A percentile compares a stretch with the other conserved stretches of the same genome.
Evolutionary conservation across 768 basidiomycete species (phyloP).

Genomic region (Boletus rubroflammeus): DNA sequence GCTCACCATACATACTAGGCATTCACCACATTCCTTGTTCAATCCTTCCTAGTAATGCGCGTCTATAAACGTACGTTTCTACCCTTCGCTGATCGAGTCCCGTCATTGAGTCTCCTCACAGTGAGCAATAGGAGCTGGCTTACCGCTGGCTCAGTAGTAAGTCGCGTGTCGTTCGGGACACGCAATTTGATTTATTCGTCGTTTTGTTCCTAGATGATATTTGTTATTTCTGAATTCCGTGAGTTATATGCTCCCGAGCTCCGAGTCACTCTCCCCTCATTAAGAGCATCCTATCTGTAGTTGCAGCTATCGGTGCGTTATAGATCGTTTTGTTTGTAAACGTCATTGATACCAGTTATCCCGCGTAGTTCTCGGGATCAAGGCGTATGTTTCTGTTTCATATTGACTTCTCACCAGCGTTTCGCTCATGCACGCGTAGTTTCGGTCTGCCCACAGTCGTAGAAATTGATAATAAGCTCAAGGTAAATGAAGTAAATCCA

Average conservation of each 20-base stretch:
- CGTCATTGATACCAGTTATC: neutral
- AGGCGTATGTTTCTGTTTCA: neutral
- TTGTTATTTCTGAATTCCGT: slow-evolving; percentile 42
- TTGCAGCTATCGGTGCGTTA: neutral
- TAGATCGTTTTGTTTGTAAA: neutral
- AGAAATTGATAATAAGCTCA: neutral
- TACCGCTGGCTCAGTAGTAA: slow-evolving; percentile 31
- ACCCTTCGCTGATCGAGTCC: neutral
- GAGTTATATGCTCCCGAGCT: neutral
- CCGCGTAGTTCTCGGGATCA: neutral
- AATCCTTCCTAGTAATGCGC: slow-evolving; percentile 50
- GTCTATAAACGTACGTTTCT: slow-evolving; percentile 44
- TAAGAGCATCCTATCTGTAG: neutral
- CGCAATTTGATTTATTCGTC: neutral
- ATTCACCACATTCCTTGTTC: slow-evolving; percentile 49
- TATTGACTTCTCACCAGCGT: neutral
- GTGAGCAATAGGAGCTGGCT: slow-evolving; percentile 46
- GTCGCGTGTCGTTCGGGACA: neutral
- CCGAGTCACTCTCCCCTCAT: neutral
- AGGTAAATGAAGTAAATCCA: neutral
- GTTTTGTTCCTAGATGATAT: slow-evolving; percentile 7
- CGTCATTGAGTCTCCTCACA: slow-evolving; percentile 21
- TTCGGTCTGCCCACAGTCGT: neutral
- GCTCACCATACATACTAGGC: slow-evolving; percentile 16
- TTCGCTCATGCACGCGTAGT: neutral